Percentiles rank a stretch among this genome's conserved stretches.
Conservation (phyloP, 2,329 filamentous ascomycete genomes). For the Verticillium albo-atrum region DNA sequence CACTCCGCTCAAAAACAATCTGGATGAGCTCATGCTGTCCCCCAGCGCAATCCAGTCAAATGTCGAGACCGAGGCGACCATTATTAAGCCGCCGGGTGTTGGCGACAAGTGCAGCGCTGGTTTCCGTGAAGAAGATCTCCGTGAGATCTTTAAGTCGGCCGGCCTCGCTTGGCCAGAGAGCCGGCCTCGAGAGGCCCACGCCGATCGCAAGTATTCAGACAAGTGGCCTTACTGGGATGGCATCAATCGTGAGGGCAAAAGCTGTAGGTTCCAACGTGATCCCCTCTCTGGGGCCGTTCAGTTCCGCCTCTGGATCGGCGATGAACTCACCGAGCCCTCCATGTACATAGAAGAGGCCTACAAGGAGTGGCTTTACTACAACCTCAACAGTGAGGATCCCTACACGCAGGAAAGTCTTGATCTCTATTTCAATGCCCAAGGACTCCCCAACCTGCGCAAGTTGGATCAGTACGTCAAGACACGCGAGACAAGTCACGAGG, state of each 20-base stretch:
- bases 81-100: background rate
- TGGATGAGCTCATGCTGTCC: background rate
- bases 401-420: slow-evolving; percentile 11
- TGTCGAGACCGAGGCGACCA: too few species aligned
- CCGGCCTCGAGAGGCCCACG: background rate
- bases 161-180: background rate
- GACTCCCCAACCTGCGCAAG: slow-evolving; percentile 15
- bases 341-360: slow-evolving; percentile 1
- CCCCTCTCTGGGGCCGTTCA: background rate
- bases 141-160: background rate
- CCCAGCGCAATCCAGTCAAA: background rate
- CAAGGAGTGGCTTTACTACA: slow-evolving; percentile 10
- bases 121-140: background rate
- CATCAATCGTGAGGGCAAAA: background rate
- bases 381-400: slow-evolving; percentile 5
- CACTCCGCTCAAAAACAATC: background rate
- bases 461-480: slow-evolving; percentile 17
- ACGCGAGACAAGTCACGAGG: background rate
- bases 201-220: background rate
- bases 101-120: background rate
- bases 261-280: background rate
- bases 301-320: background rate
- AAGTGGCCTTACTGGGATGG: background rate
- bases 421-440: slow-evolving; percentile 12
- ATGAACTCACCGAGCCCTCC: background rate